Evolutionary conservation across 352 stramenopile species (phyloP).

Genomic region (Pythium brassicae): DNA sequence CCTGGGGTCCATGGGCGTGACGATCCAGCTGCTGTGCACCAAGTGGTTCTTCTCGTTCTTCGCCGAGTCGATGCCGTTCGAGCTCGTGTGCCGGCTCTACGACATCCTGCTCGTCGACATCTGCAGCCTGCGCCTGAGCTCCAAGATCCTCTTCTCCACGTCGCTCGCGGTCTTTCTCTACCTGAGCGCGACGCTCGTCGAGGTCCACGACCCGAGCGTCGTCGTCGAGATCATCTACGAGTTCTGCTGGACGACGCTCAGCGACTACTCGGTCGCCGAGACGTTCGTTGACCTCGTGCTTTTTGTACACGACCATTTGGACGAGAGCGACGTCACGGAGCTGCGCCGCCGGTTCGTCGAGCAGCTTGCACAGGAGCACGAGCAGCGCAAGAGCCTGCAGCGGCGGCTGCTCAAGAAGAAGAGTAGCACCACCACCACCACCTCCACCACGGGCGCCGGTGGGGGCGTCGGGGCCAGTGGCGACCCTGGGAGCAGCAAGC

Average conservation of each 20-base stretch:
- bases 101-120: slow-evolving; percentile 75
- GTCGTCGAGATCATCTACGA: slow-evolving; percentile 75
- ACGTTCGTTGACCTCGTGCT: slow-evolving; percentile 71
- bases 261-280: slow-evolving; percentile 67
- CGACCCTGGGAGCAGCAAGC: slow-evolving; percentile 16
- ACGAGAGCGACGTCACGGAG: slow-evolving; percentile 49
- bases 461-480: slow-evolving; percentile 4
- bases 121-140: slow-evolving; percentile 41
- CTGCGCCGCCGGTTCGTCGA: slow-evolving; percentile 49
- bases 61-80: slow-evolving; percentile 77
- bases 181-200: slow-evolving; percentile 58
- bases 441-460: no score
- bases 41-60: slow-evolving; percentile 88
- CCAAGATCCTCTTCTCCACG: slow-evolving; percentile 74
- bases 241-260: slow-evolving; percentile 70
- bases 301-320: slow-evolving; percentile 63
- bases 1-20: slow-evolving; percentile 51
- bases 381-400: slow-evolving; percentile 50
- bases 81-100: slow-evolving; percentile 72
- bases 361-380: slow-evolving; percentile 56
- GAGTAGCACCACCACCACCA: slow-evolving; percentile 17
- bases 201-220: slow-evolving; percentile 70
- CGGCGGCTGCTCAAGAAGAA: slow-evolving; percentile 38
- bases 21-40: slow-evolving; percentile 72
- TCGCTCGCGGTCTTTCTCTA: slow-evolving; percentile 74